A percentile compares a stretch with the other conserved stretches of the same genome.
Evolutionary conservation across 768 basidiomycete species (phyloP).

Genomic region (Russula sp.): DNA sequence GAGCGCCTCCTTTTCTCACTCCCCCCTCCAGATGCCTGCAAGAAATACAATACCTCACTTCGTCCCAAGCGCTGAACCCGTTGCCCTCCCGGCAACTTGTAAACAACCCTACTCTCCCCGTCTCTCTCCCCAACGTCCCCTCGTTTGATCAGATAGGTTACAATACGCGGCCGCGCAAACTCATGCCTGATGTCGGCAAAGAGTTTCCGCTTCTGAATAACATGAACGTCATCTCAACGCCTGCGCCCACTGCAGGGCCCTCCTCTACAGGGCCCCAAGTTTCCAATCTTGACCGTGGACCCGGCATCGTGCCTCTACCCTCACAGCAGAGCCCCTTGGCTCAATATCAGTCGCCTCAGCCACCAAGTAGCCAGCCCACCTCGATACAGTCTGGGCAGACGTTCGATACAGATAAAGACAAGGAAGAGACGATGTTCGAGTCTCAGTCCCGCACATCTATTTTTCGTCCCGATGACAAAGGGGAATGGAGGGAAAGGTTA

Average conservation of each 20-base stretch:
- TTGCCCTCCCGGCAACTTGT: slow-evolving; percentile 80
- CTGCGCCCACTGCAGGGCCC: slow-evolving; percentile 39
- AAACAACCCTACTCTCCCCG: slow-evolving; percentile 56
- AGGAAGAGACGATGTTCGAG: slow-evolving; percentile 41
- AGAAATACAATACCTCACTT: slow-evolving; percentile 96
- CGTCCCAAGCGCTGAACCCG: slow-evolving; percentile 95
- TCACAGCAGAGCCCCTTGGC: slow-evolving; percentile 29
- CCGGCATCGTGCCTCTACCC: slow-evolving; percentile 26
- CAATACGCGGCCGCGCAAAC: slow-evolving; percentile 77
- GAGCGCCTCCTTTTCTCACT: slow-evolving; percentile 47
- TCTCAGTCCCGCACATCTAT: slow-evolving; percentile 63
- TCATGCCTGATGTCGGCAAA: slow-evolving; percentile 68
- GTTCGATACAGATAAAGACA: slow-evolving; percentile 37
- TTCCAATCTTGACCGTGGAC: slow-evolving; percentile 45
- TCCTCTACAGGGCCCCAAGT: slow-evolving; percentile 39
- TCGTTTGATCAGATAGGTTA: slow-evolving; percentile 69
- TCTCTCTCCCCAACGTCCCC: slow-evolving; percentile 64
- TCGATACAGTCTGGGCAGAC: slow-evolving; percentile 31
- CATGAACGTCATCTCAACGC: slow-evolving; percentile 47
- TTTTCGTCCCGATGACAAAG: slow-evolving; percentile 79
- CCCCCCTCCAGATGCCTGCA: slow-evolving; percentile 73
- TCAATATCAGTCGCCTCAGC: slow-evolving; percentile 27
- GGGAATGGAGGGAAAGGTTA: slow-evolving; percentile 81
- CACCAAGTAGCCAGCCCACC: slow-evolving; percentile 27
- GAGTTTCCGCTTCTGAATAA: slow-evolving; percentile 64